A percentile compares a stretch with the other conserved stretches of the same genome.
These are phyloP conservation scores for Thraustochytrium sp. DNA, from an alignment of 352 stramenopile genomes.

Conservation along the genomic window DNA sequence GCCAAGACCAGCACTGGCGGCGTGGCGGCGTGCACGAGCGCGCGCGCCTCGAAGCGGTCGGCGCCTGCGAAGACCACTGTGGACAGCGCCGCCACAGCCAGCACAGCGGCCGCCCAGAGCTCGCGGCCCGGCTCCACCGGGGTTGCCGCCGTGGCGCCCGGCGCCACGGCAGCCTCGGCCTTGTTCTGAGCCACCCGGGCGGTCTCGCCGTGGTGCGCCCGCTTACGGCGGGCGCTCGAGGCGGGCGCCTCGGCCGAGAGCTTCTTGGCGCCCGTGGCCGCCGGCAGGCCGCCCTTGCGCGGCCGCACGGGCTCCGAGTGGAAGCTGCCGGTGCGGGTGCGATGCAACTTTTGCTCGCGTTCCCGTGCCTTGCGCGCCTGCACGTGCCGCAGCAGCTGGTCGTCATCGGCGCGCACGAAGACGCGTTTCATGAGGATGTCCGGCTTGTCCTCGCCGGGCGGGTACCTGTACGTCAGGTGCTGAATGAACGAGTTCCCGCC, in stretches of 20 bases:
- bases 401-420: neutral
- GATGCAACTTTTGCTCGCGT: no score
- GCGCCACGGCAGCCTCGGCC: neutral
- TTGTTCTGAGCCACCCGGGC: no score
- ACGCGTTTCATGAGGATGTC: slow-evolving; percentile 33
- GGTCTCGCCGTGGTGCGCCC: neutral
- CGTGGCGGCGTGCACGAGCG: no score
- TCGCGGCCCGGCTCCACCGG: neutral
- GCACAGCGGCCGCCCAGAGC: neutral
- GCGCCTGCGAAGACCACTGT: neutral
- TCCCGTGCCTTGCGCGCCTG: no score
- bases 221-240: neutral
- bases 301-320: no score
- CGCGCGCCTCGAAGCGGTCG: no score
- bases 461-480: slow-evolving; percentile 36
- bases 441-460: neutral
- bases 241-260: no score
- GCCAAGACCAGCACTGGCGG: neutral
- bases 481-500: neutral
- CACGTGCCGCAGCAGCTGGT: neutral
- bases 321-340: no score
- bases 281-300: no score
- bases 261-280: no score
- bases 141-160: no score
- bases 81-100: neutral